Evolutionary conservation across 805 yeast genomes (phyloP).

Genomic region (Komagataella kurtzmanii): DNA sequence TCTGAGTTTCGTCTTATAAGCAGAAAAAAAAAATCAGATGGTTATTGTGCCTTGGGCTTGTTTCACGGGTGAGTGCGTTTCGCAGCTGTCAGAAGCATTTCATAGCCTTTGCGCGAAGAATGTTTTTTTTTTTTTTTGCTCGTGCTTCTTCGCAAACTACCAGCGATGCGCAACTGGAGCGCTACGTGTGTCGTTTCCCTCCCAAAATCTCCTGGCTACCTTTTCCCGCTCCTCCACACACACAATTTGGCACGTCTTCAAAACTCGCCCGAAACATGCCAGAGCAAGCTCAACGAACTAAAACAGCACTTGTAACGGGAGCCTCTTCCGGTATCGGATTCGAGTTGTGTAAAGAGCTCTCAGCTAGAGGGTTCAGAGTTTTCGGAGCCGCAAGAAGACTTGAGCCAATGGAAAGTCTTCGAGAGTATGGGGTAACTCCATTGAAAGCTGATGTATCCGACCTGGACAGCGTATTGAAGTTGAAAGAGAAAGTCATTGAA

Average conservation of each 20-base stretch:
- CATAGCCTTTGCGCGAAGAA: background rate
- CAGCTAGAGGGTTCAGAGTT: slow-evolving; percentile 32
- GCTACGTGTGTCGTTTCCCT: background rate
- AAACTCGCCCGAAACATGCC: background rate
- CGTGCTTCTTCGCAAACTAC: no score
- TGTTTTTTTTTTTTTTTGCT: no score
- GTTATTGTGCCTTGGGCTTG: background rate
- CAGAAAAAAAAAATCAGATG: background rate
- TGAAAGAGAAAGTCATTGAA: slow-evolving; percentile 25
- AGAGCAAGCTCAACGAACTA: background rate
- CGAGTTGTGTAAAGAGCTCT: slow-evolving; percentile 29
- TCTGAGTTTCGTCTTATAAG: background rate
- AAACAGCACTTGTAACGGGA: slow-evolving; percentile 40
- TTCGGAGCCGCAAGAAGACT: slow-evolving; percentile 66
- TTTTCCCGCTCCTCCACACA: background rate
- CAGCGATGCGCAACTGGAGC: background rate
- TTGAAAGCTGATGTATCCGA: slow-evolving; percentile 47
- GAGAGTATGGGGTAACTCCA: slow-evolving; percentile 29
- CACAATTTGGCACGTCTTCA: background rate
- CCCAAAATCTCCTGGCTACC: background rate
- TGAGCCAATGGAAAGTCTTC: slow-evolving; percentile 42
- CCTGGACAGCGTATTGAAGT: slow-evolving; percentile 27
- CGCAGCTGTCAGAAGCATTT: background rate
- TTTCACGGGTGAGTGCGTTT: background rate
- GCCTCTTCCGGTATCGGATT: slow-evolving; percentile 50